phyloP scores from a whole-genome alignment of 2,329 filamentous ascomycete species.

The Aspergillus sp. region DNA sequence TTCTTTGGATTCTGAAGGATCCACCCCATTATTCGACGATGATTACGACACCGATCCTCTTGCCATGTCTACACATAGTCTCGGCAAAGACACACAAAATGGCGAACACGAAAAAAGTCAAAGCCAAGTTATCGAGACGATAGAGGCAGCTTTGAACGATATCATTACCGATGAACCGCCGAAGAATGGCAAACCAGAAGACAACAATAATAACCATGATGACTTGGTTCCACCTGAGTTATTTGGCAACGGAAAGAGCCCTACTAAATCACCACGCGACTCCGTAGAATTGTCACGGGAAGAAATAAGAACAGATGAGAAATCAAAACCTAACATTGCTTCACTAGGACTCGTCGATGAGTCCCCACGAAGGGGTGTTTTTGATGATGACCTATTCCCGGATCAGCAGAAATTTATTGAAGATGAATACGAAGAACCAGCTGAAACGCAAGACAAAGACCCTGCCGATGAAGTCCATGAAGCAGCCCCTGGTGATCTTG shows the following conservation, averaged over 20 bases:
- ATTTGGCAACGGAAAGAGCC: conserved; percentile 44
- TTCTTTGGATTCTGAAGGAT: conserved; percentile 62
- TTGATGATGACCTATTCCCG: conserved; percentile 88
- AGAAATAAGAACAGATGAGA: conserved; percentile 40
- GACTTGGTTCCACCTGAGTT: conserved; percentile 36
- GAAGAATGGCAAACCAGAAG: conserved; percentile 29
- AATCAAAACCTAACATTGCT: conserved; percentile 75
- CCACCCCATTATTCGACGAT: conserved; percentile 68
- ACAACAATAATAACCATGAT: not conserved
- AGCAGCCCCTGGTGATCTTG: conserved; percentile 88
- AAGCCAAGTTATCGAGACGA: conserved; percentile 76
- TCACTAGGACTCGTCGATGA: conserved; percentile 86
- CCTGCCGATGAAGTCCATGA: conserved; percentile 81
- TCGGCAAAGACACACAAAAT: conserved; percentile 63
- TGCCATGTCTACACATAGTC: conserved; percentile 67
- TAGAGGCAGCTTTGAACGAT: conserved; percentile 84
- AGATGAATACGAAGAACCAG: conserved; percentile 73
- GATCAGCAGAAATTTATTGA: conserved; percentile 76
- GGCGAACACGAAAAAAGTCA: conserved; percentile 53
- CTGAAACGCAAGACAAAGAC: conserved; percentile 52
- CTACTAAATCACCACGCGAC: conserved; percentile 51
- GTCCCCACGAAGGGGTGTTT: conserved; percentile 82
- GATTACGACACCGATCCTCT: conserved; percentile 66
- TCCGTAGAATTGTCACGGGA: conserved; percentile 53
- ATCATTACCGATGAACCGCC: conserved; percentile 77